Conservation (phyloP, 2,329 filamentous ascomycete species). For the Fonsecaea pugnacius region DNA sequence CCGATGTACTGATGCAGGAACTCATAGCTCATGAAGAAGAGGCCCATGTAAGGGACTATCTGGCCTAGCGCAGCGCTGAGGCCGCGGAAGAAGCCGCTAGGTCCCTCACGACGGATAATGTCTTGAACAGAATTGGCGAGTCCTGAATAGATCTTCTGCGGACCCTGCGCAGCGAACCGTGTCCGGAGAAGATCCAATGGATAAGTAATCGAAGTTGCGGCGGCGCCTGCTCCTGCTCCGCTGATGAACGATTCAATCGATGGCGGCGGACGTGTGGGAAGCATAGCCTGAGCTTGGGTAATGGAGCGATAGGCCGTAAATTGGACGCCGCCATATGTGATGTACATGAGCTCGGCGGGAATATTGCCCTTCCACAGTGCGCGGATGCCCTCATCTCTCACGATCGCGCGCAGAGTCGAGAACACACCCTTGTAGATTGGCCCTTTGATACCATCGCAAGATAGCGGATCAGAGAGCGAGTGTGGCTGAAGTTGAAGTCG, state of each 20-base stretch:
- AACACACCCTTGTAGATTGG: conserved; percentile 70
- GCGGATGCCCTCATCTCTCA: conserved; percentile 78
- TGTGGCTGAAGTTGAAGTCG: conserved; percentile 91
- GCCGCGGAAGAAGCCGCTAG: conserved; percentile 83
- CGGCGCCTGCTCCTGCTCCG: conserved; percentile 79
- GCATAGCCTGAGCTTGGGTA: conserved; percentile 67
- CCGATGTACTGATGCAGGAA: conserved; percentile 66
- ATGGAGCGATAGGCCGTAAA: conserved; percentile 84
- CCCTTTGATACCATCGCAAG: conserved; percentile 55
- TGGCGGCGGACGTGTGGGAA: conserved; percentile 61
- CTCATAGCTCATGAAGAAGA: conserved; percentile 93
- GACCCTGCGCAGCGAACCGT: conserved; percentile 93
- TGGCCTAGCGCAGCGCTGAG: conserved; percentile 79
- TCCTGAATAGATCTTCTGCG: conserved; percentile 74
- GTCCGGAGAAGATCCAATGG: conserved; percentile 91
- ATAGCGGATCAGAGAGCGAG: conserved; percentile 74
- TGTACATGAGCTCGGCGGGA: conserved; percentile 90
- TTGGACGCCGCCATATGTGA: conserved; percentile 86
- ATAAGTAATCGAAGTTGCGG: conserved; percentile 83
- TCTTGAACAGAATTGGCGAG: conserved; percentile 70
- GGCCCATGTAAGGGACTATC: conserved; percentile 94
- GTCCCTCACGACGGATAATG: conserved; percentile 76
- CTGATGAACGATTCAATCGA: conserved; percentile 79
- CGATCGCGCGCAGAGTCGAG: conserved; percentile 74
- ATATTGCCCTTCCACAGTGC: conserved; percentile 98